Conservation (phyloP, 2,329 filamentous ascomycete genomes). For the Trichoderma brevicompactum region DNA sequence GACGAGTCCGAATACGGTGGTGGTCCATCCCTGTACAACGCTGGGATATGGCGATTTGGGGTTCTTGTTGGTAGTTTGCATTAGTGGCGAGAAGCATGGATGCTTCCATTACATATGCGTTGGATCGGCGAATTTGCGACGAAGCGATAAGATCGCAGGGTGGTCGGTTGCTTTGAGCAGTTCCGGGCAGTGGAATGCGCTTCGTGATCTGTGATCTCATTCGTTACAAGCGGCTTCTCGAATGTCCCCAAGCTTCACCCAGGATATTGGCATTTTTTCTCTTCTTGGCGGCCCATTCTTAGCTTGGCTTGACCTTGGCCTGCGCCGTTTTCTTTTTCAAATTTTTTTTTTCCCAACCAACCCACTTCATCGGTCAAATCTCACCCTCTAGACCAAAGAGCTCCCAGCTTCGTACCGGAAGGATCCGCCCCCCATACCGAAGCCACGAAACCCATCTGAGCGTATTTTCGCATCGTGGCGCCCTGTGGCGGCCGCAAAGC, state of each 20-base stretch:
- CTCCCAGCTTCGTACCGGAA: not conserved
- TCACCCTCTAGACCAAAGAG: not conserved
- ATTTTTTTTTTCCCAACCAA: not conserved
- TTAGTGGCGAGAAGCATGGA: not conserved
- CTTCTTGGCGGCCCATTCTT: too few species aligned
- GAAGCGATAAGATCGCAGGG: not conserved
- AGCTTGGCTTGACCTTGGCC: too few species aligned
- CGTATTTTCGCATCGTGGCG: conserved; percentile 2
- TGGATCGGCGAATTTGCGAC: not conserved
- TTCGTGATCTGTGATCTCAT: too few species aligned
- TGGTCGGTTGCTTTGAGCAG: too few species aligned
- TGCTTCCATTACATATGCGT: too few species aligned
- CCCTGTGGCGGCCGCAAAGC: not conserved
- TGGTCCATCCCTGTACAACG: not conserved
- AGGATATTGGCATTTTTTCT: too few species aligned
- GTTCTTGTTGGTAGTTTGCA: not conserved
- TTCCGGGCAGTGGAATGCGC: too few species aligned
- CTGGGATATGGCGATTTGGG: not conserved
- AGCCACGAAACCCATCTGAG: conserved; percentile 12
- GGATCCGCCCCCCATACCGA: conserved; percentile 8
- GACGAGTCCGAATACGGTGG: not conserved
- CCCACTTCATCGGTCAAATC: not conserved
- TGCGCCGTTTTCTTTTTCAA: not conserved
- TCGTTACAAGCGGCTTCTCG: too few species aligned
- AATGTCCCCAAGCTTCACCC: too few species aligned